phyloP scores from a whole-genome alignment of 2,329 filamentous ascomycete genomes.

The Aspergillus japonicus region DNA sequence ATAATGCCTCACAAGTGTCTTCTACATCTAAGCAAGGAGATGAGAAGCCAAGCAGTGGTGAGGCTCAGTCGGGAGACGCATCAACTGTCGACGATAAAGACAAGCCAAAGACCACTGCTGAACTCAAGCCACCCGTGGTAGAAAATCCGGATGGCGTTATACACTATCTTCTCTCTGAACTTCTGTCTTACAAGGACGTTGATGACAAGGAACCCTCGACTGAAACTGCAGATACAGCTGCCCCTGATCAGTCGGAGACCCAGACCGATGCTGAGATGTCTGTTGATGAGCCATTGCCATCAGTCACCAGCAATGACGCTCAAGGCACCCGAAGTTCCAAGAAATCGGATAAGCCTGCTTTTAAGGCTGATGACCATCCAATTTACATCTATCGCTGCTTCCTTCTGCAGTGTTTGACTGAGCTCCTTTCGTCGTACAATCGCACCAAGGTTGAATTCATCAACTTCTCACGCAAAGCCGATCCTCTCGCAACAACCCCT shows the following conservation, averaged over 20 bases:
- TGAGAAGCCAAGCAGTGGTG: constrained; percentile 32
- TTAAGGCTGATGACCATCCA: constrained; percentile 89
- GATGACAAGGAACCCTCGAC: constrained; percentile 71
- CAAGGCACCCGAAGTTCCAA: constrained; percentile 49
- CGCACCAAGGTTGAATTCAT: constrained; percentile 98
- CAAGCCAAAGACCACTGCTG: constrained; percentile 60
- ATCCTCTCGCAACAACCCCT: constrained; percentile 78
- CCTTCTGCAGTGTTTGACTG: constrained; percentile 84
- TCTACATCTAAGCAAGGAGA: constrained; percentile 24
- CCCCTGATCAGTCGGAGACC: constrained; percentile 33
- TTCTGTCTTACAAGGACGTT: constrained; percentile 88
- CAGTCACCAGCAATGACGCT: constrained; percentile 32
- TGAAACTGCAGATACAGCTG: constrained; percentile 27
- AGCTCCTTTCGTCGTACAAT: constrained; percentile 88
- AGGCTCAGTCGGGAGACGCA: constrained; percentile 23
- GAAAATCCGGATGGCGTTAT: constrained; percentile 94
- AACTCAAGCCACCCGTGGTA: constrained; percentile 78
- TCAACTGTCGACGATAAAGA: constrained; percentile 27
- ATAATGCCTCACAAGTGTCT: constrained; percentile 24
- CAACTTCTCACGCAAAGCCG: constrained; percentile 93
- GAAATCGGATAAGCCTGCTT: constrained; percentile 68
- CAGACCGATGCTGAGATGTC: constrained; percentile 54
- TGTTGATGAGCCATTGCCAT: constrained; percentile 37
- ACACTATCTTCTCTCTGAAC: constrained; percentile 88
- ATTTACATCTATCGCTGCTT: constrained; percentile 98